A percentile compares a stretch with the other conserved stretches of the same genome.
phyloP scores from a whole-genome alignment of 768 basidiomycete species.

The Steccherinum ochraceum region DNA sequence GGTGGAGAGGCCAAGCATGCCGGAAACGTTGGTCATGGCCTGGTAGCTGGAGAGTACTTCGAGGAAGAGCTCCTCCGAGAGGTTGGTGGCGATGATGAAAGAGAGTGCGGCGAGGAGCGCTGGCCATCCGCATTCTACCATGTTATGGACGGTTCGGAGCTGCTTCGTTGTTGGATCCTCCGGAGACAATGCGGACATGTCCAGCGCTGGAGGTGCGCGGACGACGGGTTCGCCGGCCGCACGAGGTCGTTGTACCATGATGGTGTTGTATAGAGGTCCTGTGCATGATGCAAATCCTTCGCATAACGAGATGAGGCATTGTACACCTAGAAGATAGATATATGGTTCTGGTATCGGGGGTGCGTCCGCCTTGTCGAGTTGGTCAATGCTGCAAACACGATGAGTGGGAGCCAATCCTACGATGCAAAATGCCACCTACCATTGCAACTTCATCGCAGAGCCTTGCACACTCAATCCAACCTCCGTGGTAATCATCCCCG shows the following conservation, averaged over 20 bases:
- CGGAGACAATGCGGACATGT: constrained; percentile 47
- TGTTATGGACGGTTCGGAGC: constrained; percentile 61
- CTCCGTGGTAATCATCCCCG: constrained; percentile 75
- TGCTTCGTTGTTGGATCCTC: constrained; percentile 50
- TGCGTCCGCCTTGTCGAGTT: constrained; percentile 94
- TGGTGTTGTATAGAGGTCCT: constrained; percentile 66
- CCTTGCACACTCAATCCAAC: constrained; percentile 65
- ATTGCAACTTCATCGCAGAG: constrained; percentile 85
- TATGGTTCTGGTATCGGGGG: constrained; percentile 93
- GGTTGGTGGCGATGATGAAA: constrained; percentile 83
- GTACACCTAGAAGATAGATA: constrained; percentile 85
- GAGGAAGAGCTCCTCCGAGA: constrained; percentile 88
- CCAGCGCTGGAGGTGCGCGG: constrained; percentile 69
- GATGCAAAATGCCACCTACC: constrained; percentile 41
- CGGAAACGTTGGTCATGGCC: constrained; percentile 80
- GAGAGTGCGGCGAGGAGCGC: constrained; percentile 86
- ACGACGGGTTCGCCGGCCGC: constrained; percentile 57
- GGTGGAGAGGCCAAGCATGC: constrained; percentile 79
- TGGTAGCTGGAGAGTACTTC: constrained; percentile 81
- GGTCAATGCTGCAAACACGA: constrained; percentile 69
- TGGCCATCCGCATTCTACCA: constrained; percentile 89
- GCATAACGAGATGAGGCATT: constrained; percentile 80
- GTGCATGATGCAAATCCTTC: constrained; percentile 78
- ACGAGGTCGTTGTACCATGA: constrained; percentile 59
- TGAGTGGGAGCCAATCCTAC: constrained; percentile 7